phyloP scores from a whole-genome alignment of 208 protist genomes.

The Balamuthia mandrillaris region DNA sequence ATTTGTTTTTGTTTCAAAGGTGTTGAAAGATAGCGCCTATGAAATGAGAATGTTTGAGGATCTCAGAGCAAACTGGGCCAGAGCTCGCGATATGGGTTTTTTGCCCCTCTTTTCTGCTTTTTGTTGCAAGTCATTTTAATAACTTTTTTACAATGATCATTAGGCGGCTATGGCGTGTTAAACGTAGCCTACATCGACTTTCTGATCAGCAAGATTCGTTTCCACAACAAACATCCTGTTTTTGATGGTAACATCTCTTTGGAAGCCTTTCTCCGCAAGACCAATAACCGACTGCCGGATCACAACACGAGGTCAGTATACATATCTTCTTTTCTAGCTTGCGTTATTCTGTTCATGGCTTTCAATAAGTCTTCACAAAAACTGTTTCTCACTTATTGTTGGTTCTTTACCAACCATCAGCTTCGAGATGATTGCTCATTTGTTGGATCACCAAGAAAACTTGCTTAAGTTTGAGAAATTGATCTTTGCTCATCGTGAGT shows the following conservation, averaged over 20 bases:
- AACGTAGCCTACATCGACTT: not conserved
- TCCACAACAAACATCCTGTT: not conserved
- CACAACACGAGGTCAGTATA: too few species aligned
- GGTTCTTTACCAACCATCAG: too few species aligned
- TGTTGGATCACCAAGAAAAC: slow-evolving; percentile 14
- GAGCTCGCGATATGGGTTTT: not conserved
- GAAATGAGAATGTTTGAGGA: not conserved
- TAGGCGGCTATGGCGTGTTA: not conserved
- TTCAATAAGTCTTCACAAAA: too few species aligned
- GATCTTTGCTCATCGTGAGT: not conserved
- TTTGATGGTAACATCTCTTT: slow-evolving; percentile 30
- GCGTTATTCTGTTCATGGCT: too few species aligned
- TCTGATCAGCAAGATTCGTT: slow-evolving; percentile 24
- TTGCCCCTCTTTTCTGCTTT: not conserved
- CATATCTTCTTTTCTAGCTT: too few species aligned
- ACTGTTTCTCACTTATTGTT: too few species aligned
- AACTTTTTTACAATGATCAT: not conserved
- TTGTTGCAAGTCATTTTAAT: too few species aligned
- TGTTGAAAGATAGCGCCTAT: not conserved
- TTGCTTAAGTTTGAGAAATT: not conserved
- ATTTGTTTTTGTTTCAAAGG: too few species aligned
- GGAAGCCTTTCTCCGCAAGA: not conserved
- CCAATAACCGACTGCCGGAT: slow-evolving; percentile 12
- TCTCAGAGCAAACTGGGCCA: not conserved
- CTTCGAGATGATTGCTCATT: not conserved